Conservation (phyloP, 306 rosid species). For the Parietaria judaica region DNA sequence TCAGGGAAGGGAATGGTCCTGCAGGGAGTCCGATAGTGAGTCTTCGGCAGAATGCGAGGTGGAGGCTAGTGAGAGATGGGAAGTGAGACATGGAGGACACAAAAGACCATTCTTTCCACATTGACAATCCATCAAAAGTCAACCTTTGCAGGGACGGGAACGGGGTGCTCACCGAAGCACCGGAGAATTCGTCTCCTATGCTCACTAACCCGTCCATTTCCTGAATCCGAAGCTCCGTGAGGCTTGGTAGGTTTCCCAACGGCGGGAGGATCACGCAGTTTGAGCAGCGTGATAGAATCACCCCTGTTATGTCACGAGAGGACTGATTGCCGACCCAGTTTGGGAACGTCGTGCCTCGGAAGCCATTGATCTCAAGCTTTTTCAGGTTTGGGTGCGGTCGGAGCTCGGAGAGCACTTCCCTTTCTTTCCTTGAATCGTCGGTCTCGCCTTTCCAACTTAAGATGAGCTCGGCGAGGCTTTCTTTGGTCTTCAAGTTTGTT, state of each 20-base stretch:
- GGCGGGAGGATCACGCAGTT: conserved; percentile 2
- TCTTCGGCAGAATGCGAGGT: neutral
- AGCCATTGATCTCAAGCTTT: conserved; percentile 8
- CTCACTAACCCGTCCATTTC: neutral
- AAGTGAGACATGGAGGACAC: neutral
- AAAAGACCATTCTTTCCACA: neutral
- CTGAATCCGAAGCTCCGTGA: neutral
- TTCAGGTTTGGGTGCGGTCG: conserved; percentile 17
- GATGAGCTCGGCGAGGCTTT: conserved; percentile 4
- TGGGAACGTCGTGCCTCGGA: conserved; percentile 14
- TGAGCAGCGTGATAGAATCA: neutral
- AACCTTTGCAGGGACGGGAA: neutral
- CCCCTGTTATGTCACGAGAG: neutral
- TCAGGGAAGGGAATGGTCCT: neutral
- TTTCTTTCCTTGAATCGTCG: conserved; percentile 11
- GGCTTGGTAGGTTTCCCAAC: conserved; percentile 7
- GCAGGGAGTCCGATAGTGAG: neutral
- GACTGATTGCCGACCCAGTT: conserved; percentile 17
- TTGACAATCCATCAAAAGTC: neutral
- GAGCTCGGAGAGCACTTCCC: conserved; percentile 1
- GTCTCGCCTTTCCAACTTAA: conserved; percentile 16
- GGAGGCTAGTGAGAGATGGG: neutral
- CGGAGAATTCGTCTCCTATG: conserved; percentile 1
- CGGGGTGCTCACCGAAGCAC: neutral
- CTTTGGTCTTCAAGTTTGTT: conserved; percentile 7